Evolutionary conservation across 2,329 filamentous ascomycete species (phyloP).

Genomic region (Rhytidhysteron rufulum): DNA sequence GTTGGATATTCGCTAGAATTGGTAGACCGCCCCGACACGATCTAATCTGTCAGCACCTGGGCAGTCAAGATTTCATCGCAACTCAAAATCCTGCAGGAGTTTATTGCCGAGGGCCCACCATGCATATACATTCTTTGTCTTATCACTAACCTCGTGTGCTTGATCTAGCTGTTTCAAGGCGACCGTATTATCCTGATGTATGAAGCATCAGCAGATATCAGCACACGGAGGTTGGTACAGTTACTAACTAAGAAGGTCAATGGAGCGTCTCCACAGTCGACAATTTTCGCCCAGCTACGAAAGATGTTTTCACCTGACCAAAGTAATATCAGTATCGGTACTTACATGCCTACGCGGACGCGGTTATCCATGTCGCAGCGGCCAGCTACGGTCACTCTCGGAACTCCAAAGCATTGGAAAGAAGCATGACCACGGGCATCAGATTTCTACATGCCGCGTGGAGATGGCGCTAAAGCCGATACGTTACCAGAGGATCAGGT

Average conservation of each 20-base stretch:
- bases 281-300: conserved; percentile 47
- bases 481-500: background rate
- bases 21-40: too few relatives aligned
- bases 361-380: background rate
- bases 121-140: background rate
- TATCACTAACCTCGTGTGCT: conserved; percentile 44
- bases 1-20: conserved; percentile 39
- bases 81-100: too few relatives aligned
- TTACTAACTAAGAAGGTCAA: conserved; percentile 43
- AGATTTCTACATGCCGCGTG: background rate
- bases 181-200: conserved; percentile 53
- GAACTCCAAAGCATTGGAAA: background rate
- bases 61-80: too few relatives aligned
- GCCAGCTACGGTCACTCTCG: background rate
- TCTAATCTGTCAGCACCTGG: too few relatives aligned
- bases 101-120: background rate
- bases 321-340: background rate
- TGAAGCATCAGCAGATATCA: too few relatives aligned
- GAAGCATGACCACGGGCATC: background rate
- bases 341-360: background rate
- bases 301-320: conserved; percentile 44
- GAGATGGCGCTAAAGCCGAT: too few relatives aligned
- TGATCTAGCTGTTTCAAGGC: conserved; percentile 52
- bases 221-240: too few relatives aligned
- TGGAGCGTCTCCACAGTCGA: conserved; percentile 55